Evolutionary conservation across 345 rosid species (phyloP).

Genomic region (Passiflora organensis): DNA sequence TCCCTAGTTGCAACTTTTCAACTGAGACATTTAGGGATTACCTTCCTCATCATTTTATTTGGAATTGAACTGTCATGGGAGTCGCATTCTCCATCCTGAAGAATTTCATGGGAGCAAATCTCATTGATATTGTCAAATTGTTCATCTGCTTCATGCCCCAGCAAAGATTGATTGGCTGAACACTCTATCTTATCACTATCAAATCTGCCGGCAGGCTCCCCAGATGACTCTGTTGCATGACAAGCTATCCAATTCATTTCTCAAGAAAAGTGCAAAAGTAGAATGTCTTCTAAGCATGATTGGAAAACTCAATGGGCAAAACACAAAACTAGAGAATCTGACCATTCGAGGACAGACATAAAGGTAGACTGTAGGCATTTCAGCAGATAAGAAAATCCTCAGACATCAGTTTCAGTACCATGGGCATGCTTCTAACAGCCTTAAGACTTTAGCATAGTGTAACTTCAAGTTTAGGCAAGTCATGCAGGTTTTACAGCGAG

Average conservation of each 20-base stretch:
- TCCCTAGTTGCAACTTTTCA: background rate
- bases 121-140: conserved; percentile 45
- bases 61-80: conserved; percentile 20
- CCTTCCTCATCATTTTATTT: conserved; percentile 74
- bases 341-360: background rate
- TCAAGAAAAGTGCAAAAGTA: background rate
- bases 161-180: conserved; percentile 30
- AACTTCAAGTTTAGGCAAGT: no score
- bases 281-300: background rate
- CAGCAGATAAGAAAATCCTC: background rate
- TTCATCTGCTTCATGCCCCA: conserved; percentile 29
- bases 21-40: conserved; percentile 13
- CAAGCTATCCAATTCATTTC: conserved; percentile 22
- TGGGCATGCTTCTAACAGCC: no score
- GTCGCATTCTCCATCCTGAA: conserved; percentile 46
- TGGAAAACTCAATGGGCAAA: background rate
- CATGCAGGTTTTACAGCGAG: no score
- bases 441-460: no score
- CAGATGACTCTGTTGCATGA: conserved; percentile 39
- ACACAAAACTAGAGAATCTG: background rate
- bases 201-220: conserved; percentile 28
- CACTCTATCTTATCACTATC: conserved; percentile 30
- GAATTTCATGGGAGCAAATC: conserved; percentile 90
- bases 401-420: background rate
- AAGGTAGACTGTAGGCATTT: background rate